Conservation (phyloP, 2,329 filamentous ascomycete genomes). For the Ophiostoma australiae region DNA sequence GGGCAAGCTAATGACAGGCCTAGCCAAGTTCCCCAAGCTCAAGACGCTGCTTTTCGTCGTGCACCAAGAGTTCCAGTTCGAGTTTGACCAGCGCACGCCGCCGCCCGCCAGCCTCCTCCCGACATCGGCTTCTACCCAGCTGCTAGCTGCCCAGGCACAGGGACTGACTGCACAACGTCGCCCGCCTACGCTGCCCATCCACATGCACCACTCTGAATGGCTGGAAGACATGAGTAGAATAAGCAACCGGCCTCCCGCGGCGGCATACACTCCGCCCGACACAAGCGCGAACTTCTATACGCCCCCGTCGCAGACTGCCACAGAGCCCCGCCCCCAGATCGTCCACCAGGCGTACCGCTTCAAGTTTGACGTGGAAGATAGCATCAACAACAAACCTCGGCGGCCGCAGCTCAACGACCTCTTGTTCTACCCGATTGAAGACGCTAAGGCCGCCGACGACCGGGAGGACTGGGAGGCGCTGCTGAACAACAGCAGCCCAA, state of each 20-base stretch:
- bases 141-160: not conserved
- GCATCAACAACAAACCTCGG: slow-evolving; percentile 42
- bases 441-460: slow-evolving; percentile 29
- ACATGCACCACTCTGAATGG: not conserved
- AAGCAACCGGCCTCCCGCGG: not conserved
- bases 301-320: slow-evolving; percentile 23
- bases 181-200: not conserved
- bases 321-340: slow-evolving; percentile 35
- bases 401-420: slow-evolving; percentile 42
- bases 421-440: slow-evolving; percentile 36
- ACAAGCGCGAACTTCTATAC: not conserved
- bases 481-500: slow-evolving; percentile 13
- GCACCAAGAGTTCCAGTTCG: slow-evolving; percentile 46
- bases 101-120: not conserved
- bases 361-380: slow-evolving; percentile 45
- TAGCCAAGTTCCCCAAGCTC: slow-evolving; percentile 40
- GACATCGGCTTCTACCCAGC: not conserved
- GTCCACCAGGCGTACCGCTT: slow-evolving; percentile 44
- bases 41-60: slow-evolving; percentile 43
- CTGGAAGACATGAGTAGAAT: not conserved
- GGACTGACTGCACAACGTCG: not conserved
- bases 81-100: slow-evolving; percentile 35
- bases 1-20: slow-evolving; percentile 39
- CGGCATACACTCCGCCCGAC: not conserved
- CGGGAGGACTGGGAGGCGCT: slow-evolving; percentile 29